These are phyloP conservation scores for Pouteria campechiana DNA, from an alignment of 179 eudicot species.

Conservation along the genomic window DNA sequence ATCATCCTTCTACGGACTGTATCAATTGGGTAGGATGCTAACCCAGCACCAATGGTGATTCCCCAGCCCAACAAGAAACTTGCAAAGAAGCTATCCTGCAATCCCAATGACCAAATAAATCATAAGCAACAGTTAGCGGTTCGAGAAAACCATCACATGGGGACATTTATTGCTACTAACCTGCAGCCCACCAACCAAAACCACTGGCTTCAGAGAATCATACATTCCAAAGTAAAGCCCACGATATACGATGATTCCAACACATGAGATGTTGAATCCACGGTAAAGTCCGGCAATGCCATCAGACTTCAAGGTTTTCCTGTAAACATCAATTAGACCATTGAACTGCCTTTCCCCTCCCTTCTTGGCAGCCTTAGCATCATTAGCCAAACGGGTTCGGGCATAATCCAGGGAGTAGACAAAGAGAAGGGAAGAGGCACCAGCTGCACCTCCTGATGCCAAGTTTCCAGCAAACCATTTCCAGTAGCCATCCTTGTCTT, in stretches of 20 bases:
- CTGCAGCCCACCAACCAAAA: slow-evolving; percentile 43
- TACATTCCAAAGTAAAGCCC: slow-evolving; percentile 67
- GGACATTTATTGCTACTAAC: slow-evolving; percentile 2
- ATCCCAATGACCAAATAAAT: neutral
- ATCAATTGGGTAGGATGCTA: slow-evolving; percentile 58
- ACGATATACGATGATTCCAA: slow-evolving; percentile 55
- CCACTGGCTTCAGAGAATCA: slow-evolving; percentile 57
- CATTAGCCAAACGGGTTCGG: slow-evolving; percentile 53
- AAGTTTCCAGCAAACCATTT: slow-evolving; percentile 68
- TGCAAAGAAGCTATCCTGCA: slow-evolving; percentile 56
- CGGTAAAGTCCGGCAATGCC: slow-evolving; percentile 65
- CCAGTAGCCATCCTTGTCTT: slow-evolving; percentile 60
- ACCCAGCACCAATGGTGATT: slow-evolving; percentile 50
- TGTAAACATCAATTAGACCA: slow-evolving; percentile 63
- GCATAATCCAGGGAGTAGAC: slow-evolving; percentile 62
- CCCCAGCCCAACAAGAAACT: slow-evolving; percentile 71
- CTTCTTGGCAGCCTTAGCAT: slow-evolving; percentile 51
- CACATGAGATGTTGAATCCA: slow-evolving; percentile 61
- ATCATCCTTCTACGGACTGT: slow-evolving; percentile 59
- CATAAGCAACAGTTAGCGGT: neutral
- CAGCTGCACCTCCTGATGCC: slow-evolving; percentile 68
- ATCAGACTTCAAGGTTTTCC: slow-evolving; percentile 43
- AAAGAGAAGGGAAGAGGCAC: slow-evolving; percentile 57
- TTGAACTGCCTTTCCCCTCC: slow-evolving; percentile 59
- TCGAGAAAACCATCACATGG: neutral